phyloP scores from a whole-genome alignment of 2,329 filamentous ascomycete genomes.

The Aspergillus sp. region DNA sequence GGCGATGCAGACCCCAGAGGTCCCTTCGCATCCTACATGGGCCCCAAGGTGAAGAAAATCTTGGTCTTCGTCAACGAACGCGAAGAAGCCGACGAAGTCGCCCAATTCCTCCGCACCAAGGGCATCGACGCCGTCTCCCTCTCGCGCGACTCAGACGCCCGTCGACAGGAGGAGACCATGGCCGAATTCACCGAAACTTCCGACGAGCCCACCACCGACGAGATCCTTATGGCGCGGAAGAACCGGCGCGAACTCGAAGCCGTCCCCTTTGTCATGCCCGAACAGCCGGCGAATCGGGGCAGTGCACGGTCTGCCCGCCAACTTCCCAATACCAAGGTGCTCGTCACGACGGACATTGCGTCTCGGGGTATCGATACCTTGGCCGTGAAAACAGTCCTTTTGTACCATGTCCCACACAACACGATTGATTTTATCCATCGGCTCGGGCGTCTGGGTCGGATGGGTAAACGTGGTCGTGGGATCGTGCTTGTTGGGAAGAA shows the following conservation, averaged over 20 bases:
- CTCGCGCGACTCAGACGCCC: slow-evolving; percentile 72
- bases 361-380: slow-evolving; percentile 92
- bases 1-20: slow-evolving; percentile 39
- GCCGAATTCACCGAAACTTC: slow-evolving; percentile 57
- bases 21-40: slow-evolving; percentile 26
- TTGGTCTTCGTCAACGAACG: slow-evolving; percentile 96
- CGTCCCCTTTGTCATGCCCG: slow-evolving; percentile 34
- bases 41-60: slow-evolving; percentile 67
- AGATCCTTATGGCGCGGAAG: slow-evolving; percentile 26
- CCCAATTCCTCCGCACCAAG: slow-evolving; percentile 69
- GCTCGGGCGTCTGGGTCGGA: slow-evolving; percentile 80
- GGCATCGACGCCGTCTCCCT: slow-evolving; percentile 82
- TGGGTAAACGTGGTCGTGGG: slow-evolving; percentile 81
- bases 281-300: slow-evolving; percentile 4
- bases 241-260: slow-evolving; percentile 26
- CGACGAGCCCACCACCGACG: slow-evolving; percentile 27
- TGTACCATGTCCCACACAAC: slow-evolving; percentile 96
- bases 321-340: slow-evolving; percentile 71
- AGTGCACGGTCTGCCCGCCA: no score
- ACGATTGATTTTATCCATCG: slow-evolving; percentile 98
- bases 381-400: slow-evolving; percentile 78
- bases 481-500: slow-evolving; percentile 85
- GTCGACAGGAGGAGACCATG: slow-evolving; percentile 68
- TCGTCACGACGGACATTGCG: slow-evolving; percentile 89
- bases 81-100: slow-evolving; percentile 73